Conservation (phyloP, 2,329 filamentous ascomycete species). For the Trichoderma koningiopsis region DNA sequence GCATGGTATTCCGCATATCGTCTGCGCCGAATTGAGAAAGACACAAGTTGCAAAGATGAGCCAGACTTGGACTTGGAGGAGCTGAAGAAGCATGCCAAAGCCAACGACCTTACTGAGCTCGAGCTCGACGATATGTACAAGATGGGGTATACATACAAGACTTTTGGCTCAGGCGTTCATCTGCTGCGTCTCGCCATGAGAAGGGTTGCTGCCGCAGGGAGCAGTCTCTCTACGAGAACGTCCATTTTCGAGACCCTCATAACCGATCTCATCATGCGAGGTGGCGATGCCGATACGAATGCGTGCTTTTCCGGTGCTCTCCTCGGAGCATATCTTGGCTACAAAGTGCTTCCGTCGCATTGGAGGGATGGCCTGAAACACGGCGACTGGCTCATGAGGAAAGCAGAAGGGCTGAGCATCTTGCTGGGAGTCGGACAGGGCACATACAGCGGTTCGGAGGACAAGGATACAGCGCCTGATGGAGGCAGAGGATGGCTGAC, state of each 20-base stretch:
- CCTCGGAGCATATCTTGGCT: slow-evolving; percentile 51
- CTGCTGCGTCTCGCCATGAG: slow-evolving; percentile 48
- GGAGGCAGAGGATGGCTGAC: slow-evolving; percentile 45
- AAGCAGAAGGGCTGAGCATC: slow-evolving; percentile 45
- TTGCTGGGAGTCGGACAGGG: slow-evolving; percentile 43
- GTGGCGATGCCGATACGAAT: slow-evolving; percentile 58
- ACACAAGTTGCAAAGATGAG: slow-evolving; percentile 35
- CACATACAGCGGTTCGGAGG: slow-evolving; percentile 38
- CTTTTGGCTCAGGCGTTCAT: slow-evolving; percentile 51
- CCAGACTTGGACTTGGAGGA: slow-evolving; percentile 44
- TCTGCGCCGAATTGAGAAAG: slow-evolving; percentile 28
- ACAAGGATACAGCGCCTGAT: slow-evolving; percentile 46
- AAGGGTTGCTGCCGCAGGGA: slow-evolving; percentile 29
- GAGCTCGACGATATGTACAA: slow-evolving; percentile 47
- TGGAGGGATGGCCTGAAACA: slow-evolving; percentile 53
- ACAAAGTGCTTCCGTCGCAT: slow-evolving; percentile 48
- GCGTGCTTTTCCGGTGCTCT: slow-evolving; percentile 55
- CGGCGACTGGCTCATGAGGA: slow-evolving; percentile 48
- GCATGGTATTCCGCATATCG: slow-evolving; percentile 41
- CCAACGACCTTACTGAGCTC: slow-evolving; percentile 42
- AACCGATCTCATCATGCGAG: slow-evolving; percentile 52
- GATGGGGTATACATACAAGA: slow-evolving; percentile 59
- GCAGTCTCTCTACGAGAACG: slow-evolving; percentile 29
- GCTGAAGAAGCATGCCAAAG: slow-evolving; percentile 45
- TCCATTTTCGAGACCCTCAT: slow-evolving; percentile 50